Evolutionary conservation across 495 filamentous ascomycete genomes (phyloP), one percentile per base, ranked within the genome.

Genomic region (Hypoxylon fragiforme): DNA sequence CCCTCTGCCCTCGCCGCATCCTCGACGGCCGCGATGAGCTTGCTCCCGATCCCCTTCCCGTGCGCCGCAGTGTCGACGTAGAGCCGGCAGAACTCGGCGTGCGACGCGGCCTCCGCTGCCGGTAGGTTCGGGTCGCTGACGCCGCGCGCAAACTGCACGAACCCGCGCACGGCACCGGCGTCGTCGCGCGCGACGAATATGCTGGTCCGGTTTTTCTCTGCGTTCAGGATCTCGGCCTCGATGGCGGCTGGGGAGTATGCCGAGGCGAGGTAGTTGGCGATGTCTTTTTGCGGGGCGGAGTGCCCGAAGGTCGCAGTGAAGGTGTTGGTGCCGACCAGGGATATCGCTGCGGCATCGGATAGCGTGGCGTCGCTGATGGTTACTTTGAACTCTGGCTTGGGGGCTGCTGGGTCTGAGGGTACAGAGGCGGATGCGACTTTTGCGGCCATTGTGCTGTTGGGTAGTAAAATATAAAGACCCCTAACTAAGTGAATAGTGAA

Each of bases 231-330:
- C 3, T 71, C 68, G 0, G 44, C 42, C n/a, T 51, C 34, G 1
- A 73, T 44, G 12, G 61, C 50, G 4, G 62, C 37, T 7, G 47
- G 37, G 22, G 51, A 54, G 59, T 73, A 73, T 1, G 63, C 60
- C 13, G 26, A 36, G 2, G 43, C 39, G 3, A 77, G 56, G 48
- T 66, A 77, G n/a, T 26, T 22, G 16, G 62, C 60, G 0, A 77
- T 52, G 32, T 77, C 69, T 3, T 50, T 19, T 3, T 54, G 42
- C 0, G 70, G 57, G 5, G 75, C 47, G 0, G 68, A 70, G 44
- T 62, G 62, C 0, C 70, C 73, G 52, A 74, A 77, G 8, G 67
- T 54, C 8, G 58, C 47, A 32, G 63, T 60, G 58, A 74, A 77
- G 11, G 64, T 62, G 31, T 46, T 49, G 18, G 62, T 28, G 51